Conservation (phyloP, 2,329 filamentous ascomycete species). For the Ophiostoma tasmaniense region DNA sequence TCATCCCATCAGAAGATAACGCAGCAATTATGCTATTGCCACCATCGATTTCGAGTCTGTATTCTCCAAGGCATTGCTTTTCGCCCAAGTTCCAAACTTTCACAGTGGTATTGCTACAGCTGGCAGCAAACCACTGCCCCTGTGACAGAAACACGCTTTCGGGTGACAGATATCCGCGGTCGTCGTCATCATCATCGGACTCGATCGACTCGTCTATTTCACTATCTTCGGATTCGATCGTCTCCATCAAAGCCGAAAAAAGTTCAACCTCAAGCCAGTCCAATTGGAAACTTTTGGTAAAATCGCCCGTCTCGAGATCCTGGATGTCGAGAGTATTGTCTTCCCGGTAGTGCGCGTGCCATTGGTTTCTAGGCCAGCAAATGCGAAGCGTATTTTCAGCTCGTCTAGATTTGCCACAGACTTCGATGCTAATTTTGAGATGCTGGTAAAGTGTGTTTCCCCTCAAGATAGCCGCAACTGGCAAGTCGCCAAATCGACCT, state of each 20-base stretch:
- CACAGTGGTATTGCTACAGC: neutral
- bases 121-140: neutral
- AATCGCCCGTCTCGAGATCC: neutral
- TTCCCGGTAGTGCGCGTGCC: neutral
- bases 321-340: neutral
- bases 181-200: neutral
- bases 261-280: neutral
- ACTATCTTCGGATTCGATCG: neutral
- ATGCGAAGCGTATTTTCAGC: no score
- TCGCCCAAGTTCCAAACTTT: neutral
- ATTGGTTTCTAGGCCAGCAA: neutral
- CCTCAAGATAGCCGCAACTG: no score
- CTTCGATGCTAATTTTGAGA: neutral
- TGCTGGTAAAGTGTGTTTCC: no score
- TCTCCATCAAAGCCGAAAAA: neutral
- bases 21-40: no score
- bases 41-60: no score
- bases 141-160: neutral
- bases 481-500: no score
- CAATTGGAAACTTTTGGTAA: neutral
- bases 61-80: neutral
- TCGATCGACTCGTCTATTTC: no score
- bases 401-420: no score
- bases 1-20: neutral
- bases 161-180: neutral